Evolutionary conservation across 2,329 filamentous ascomycete species (phyloP).

Genomic region (Fonsecaea multimorphosa): DNA sequence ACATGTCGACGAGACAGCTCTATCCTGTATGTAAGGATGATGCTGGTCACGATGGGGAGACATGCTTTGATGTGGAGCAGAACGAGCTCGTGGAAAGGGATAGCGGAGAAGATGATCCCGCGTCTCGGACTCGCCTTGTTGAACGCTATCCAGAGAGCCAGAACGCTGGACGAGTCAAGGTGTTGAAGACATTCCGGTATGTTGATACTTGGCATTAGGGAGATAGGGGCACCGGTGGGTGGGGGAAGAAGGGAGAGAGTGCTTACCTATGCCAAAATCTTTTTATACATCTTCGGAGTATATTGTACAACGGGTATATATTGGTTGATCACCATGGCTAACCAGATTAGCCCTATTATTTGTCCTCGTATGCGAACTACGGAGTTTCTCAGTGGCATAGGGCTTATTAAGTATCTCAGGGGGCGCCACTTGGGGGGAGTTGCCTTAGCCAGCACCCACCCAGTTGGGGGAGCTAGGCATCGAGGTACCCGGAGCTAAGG

Average conservation of each 20-base stretch:
- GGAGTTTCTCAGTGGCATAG: not conserved
- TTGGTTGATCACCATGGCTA: not conserved
- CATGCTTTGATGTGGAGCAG: not conserved
- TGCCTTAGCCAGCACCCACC: not conserved
- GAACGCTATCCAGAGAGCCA: not conserved
- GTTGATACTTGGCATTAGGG: not conserved
- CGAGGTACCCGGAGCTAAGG: not conserved
- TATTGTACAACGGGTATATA: not conserved
- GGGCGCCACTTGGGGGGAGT: not conserved
- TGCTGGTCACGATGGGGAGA: not conserved
- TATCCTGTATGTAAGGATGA: constrained; percentile 1
- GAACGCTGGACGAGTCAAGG: not conserved
- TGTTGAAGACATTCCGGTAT: constrained; percentile 1
- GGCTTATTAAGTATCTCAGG: constrained; percentile 1
- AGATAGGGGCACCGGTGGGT: not conserved
- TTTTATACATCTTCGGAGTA: not conserved
- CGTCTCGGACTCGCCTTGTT: not conserved
- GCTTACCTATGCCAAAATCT: not conserved
- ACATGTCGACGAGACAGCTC: constrained; percentile 2
- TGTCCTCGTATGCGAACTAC: not conserved
- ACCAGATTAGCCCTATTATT: not conserved
- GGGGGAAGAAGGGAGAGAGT: not conserved
- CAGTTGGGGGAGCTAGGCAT: not conserved
- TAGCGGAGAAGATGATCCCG: not conserved
- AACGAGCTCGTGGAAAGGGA: not conserved